A percentile compares a stretch with the other conserved stretches of the same genome.
phyloP scores from a whole-genome alignment of 2,329 filamentous ascomycete genomes.

The Neoarthrinium moseri region DNA sequence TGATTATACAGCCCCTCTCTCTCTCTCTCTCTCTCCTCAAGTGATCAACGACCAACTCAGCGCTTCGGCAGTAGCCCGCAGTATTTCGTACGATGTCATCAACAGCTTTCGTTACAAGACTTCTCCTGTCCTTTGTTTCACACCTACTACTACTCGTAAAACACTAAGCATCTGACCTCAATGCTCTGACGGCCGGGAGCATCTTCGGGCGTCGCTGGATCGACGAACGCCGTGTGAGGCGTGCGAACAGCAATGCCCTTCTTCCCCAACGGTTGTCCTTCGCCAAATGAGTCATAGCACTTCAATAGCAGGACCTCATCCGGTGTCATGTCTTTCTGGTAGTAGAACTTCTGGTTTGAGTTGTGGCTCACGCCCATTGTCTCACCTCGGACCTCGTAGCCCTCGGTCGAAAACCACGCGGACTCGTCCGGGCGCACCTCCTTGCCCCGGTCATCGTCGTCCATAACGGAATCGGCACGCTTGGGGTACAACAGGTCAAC shows the following conservation, averaged over 20 bases:
- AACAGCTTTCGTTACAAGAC: too few species aligned
- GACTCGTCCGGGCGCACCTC: slow-evolving; percentile 10
- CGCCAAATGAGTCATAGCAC: slow-evolving; percentile 51
- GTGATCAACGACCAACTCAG: too few species aligned
- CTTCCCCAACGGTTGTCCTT: slow-evolving; percentile 31
- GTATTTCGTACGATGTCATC: too few species aligned
- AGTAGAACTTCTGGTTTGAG: slow-evolving; percentile 60
- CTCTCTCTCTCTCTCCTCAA: background rate
- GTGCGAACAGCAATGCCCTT: slow-evolving; percentile 44
- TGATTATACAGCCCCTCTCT: background rate
- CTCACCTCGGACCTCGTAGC: slow-evolving; percentile 62
- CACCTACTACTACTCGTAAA: slow-evolving; percentile 37
- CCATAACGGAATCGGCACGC: slow-evolving; percentile 20
- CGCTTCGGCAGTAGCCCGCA: too few species aligned
- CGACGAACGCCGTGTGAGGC: slow-evolving; percentile 54
- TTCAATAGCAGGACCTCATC: slow-evolving; percentile 49
- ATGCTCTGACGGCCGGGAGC: slow-evolving; percentile 55
- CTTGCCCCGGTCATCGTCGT: slow-evolving; percentile 11
- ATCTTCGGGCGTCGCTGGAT: slow-evolving; percentile 50
- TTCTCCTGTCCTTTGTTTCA: background rate
- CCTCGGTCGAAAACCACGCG: slow-evolving; percentile 44
- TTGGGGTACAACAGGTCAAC: slow-evolving; percentile 63
- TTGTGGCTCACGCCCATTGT: slow-evolving; percentile 59
- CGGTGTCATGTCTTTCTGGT: slow-evolving; percentile 65
- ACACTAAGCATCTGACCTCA: slow-evolving; percentile 62